Conservation (phyloP, 164 flowering plant species). For the Magnolia officinalis region DNA sequence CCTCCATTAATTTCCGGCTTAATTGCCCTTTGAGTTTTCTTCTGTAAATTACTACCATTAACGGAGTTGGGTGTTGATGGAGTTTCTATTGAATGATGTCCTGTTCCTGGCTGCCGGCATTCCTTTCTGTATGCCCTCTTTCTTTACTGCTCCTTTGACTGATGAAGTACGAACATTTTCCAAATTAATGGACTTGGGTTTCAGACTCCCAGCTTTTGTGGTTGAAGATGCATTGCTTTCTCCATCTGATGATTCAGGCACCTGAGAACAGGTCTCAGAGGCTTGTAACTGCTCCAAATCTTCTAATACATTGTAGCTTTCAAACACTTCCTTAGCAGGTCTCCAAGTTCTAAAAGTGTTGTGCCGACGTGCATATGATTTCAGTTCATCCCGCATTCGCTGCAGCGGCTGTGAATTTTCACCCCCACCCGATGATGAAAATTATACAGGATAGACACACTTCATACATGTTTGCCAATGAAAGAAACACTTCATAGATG, state of each 20-base stretch:
- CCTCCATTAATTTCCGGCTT: conserved; percentile 33
- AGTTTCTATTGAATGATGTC: conserved; percentile 29
- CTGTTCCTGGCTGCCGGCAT: conserved; percentile 23
- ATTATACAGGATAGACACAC: not conserved
- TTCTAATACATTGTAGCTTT: conserved; percentile 45
- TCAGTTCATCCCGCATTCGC: conserved; percentile 66
- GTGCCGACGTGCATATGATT: conserved; percentile 54
- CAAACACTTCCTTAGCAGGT: conserved; percentile 51
- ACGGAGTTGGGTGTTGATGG: conserved; percentile 31
- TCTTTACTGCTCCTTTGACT: conserved; percentile 32
- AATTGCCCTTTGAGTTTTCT: conserved; percentile 39
- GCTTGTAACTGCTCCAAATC: conserved; percentile 49
- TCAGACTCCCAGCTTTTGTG: conserved; percentile 37
- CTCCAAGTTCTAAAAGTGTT: conserved; percentile 57
- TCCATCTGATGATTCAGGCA: conserved; percentile 62
- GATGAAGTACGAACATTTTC: conserved; percentile 33
- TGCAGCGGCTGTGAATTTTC: conserved; percentile 54
- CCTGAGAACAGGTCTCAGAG: conserved; percentile 55
- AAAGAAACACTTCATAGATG: not conserved
- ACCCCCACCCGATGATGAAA: not conserved
- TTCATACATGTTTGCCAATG: not conserved
- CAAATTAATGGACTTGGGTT: conserved; percentile 49
- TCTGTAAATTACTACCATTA: conserved; percentile 27
- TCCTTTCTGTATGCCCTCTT: conserved; percentile 30
- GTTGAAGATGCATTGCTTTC: conserved; percentile 48